These are phyloP conservation scores for Cryphonectria japonica DNA, from an alignment of 2,329 filamentous ascomycete species.

Conservation along the genomic window DNA sequence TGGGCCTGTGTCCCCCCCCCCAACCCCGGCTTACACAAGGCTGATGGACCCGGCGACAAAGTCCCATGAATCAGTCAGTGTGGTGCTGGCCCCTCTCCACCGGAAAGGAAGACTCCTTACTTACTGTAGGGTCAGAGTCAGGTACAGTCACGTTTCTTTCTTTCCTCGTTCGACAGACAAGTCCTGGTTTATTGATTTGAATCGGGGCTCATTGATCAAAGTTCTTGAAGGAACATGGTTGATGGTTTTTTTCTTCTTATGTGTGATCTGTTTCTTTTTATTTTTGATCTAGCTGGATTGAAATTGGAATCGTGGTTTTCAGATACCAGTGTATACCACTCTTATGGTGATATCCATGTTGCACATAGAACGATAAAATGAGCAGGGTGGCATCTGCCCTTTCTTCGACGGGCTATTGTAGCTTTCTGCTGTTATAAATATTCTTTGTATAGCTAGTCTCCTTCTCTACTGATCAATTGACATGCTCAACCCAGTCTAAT, in stretches of 20 bases:
- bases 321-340: not conserved
- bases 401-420: not conserved
- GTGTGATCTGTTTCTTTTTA: too few species aligned
- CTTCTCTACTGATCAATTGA: not conserved
- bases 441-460: not conserved
- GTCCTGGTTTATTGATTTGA: not conserved
- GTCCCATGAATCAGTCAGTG: not conserved
- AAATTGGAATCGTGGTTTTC: not conserved
- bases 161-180: not conserved
- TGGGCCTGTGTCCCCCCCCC: not conserved
- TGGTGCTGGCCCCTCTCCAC: not conserved
- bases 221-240: not conserved
- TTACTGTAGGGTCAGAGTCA: not conserved
- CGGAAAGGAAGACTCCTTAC: not conserved
- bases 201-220: too few species aligned
- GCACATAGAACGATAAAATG: not conserved
- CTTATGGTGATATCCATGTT: not conserved
- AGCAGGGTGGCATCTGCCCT: not conserved
- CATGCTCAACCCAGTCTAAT: not conserved
- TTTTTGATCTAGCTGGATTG: too few species aligned
- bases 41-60: not conserved
- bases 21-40: conserved; percentile 9
- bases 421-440: not conserved
- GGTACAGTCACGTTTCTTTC: not conserved
- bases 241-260: too few species aligned